Base-by-base conservation (phyloP, 2,329 filamentous ascomycete species). In the Neopestalotiopsis sp. region DNA sequence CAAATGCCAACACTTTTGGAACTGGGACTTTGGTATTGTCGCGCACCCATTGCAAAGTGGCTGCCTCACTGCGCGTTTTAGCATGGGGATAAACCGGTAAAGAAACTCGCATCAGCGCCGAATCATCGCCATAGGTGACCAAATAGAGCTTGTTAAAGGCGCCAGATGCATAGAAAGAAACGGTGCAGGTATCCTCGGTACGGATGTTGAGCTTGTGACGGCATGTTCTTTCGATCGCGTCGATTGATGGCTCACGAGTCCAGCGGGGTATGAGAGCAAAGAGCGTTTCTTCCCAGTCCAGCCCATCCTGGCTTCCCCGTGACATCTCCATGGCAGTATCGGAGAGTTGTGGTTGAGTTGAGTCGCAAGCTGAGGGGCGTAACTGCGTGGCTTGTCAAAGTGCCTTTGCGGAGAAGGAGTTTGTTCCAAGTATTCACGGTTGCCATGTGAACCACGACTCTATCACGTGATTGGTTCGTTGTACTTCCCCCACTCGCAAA, bases 1-100 rank as follows among this genome's bases (percentile, higher is more conserved):
- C 76, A 67, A 76, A 82, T 1, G 72, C 77, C 45, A 80, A 61
- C 2, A 83, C 74, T 1, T 71, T 62, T 2, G 82, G 76, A 3
- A 81, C 75, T 0, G 79, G 81, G 1, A 82, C 73, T 1, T 67
- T 64, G 0, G 80, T 80, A 49, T 74, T 71, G 4, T 72, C 66
- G 4, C 70, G 68, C 14, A 83, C 68, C 72, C 75, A 82, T 0
- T 70, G 67, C 13, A 83, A 72, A 2, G 81, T 84, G 0, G 78
- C 78, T 1, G 81, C 81, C 66, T 84, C 81, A 67, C 78, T 80
- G 2, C 72, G 72, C 0, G 76, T 81, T 69, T 84, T 84, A 71
- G 74, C 69, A 2, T 66, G 52, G 1, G 81, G 80, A 30, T 81
- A 72, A 0, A 82, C 75, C 1, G 81, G 81, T 7, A 82, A 74